A percentile compares a stretch with the other conserved stretches of the same genome.
Conservation (phyloP, 768 basidiomycete genomes). For the Grammothele lineata region DNA sequence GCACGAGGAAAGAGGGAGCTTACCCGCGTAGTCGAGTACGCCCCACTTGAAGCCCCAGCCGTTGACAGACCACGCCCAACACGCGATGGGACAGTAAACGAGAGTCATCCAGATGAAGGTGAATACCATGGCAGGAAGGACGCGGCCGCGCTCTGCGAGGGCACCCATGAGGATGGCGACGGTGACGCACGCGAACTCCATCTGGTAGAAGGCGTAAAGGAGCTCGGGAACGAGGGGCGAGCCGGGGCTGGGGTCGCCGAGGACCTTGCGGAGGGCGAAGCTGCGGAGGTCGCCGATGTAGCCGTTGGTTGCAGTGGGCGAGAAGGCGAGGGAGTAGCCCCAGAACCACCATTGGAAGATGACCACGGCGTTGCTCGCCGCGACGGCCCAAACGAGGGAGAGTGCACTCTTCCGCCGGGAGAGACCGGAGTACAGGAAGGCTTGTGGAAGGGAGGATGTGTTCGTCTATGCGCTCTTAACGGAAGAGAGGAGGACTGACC, state of each 20-base stretch:
- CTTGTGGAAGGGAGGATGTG: slow-evolving; percentile 47
- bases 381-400: slow-evolving; percentile 72
- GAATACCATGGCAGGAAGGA: slow-evolving; percentile 78
- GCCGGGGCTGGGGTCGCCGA: slow-evolving; percentile 69
- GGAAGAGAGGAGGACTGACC: slow-evolving; percentile 34
- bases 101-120: slow-evolving; percentile 82
- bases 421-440: slow-evolving; percentile 71
- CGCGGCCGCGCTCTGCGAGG: slow-evolving; percentile 81
- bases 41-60: slow-evolving; percentile 89
- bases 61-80: slow-evolving; percentile 76
- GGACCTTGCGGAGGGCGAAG: slow-evolving; percentile 72
- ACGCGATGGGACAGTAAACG: slow-evolving; percentile 85
- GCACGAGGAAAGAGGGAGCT: slow-evolving; percentile 22
- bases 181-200: slow-evolving; percentile 83
- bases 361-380: slow-evolving; percentile 68
- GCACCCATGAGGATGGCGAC: slow-evolving; percentile 74
- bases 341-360: slow-evolving; percentile 82
- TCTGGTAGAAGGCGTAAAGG: slow-evolving; percentile 82
- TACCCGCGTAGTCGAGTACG: slow-evolving; percentile 84
- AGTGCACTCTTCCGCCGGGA: slow-evolving; percentile 67
- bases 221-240: slow-evolving; percentile 79
- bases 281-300: slow-evolving; percentile 77
- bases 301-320: slow-evolving; percentile 66
- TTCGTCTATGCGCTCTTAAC: neutral
- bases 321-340: slow-evolving; percentile 86